Conservation (phyloP, 768 basidiomycete genomes). For the Hygrocybe coccinea region DNA sequence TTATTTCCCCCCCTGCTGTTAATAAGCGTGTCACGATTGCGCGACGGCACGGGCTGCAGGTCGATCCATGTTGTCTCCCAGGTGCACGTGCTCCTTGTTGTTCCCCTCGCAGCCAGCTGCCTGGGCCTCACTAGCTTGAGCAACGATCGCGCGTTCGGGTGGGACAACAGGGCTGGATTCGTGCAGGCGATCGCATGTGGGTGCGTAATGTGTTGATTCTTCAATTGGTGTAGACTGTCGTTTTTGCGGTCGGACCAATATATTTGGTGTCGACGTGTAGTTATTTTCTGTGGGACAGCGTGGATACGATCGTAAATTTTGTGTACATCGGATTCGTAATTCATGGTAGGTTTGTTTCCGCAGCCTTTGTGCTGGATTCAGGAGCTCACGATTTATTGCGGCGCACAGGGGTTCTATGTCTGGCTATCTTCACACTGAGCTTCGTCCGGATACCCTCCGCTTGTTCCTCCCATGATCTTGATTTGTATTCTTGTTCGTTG, state of each 20-base stretch:
- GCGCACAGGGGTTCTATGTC: conserved; percentile 52
- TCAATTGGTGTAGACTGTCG: neutral
- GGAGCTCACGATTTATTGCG: neutral
- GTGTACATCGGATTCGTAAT: conserved; percentile 69
- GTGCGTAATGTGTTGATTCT: conserved; percentile 36
- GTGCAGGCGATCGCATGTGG: conserved; percentile 67
- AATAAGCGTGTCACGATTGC: conserved; percentile 7
- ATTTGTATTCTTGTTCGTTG: neutral
- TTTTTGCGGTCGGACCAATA: neutral
- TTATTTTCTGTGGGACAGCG: conserved; percentile 80
- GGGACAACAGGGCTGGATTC: conserved; percentile 53
- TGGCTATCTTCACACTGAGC: conserved; percentile 59
- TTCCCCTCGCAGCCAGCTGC: conserved; percentile 56
- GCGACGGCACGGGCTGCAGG: conserved; percentile 36
- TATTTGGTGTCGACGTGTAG: no score
- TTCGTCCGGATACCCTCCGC: conserved; percentile 48
- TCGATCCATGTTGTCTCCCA: conserved; percentile 69
- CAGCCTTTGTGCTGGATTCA: neutral
- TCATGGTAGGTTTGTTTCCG: conserved; percentile 48
- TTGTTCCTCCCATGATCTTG: conserved; percentile 5
- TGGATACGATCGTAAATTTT: conserved; percentile 66
- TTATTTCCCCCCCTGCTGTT: neutral
- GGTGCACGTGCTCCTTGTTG: conserved; percentile 61
- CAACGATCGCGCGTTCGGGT: conserved; percentile 72
- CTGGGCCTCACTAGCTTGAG: conserved; percentile 45